These are phyloP conservation scores for Astragalus membranaceus DNA, from an alignment of 306 rosid genomes.

Conservation along the genomic window DNA sequence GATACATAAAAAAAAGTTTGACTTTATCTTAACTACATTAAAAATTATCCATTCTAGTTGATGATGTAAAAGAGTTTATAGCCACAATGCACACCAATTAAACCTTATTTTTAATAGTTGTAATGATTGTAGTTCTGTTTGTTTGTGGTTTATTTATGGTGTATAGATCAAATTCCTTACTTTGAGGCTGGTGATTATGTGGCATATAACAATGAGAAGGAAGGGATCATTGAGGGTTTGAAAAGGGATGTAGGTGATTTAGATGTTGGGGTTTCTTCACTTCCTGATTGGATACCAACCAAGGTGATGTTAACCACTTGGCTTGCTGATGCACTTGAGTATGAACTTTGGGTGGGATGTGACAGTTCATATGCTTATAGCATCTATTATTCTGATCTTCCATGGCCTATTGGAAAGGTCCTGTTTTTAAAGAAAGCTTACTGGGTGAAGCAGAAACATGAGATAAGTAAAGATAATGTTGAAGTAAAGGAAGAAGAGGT, in stretches of 20 bases:
- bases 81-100: too few species aligned
- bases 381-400: conserved; percentile 74
- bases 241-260: conserved; percentile 64
- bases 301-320: conserved; percentile 75
- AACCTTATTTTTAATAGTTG: not conserved
- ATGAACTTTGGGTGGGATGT: conserved; percentile 80
- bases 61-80: too few species aligned
- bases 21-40: too few species aligned
- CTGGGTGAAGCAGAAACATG: conserved; percentile 56
- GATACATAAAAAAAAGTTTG: too few species aligned
- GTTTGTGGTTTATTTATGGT: not conserved
- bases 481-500: conserved; percentile 72
- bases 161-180: conserved; percentile 76
- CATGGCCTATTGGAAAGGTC: conserved; percentile 81
- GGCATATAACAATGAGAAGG: conserved; percentile 74
- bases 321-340: conserved; percentile 81
- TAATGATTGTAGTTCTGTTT: not conserved
- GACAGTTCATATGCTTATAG: conserved; percentile 44
- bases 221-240: conserved; percentile 66
- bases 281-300: conserved; percentile 66
- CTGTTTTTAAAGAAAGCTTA: conserved; percentile 49
- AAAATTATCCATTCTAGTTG: too few species aligned
- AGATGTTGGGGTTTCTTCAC: conserved; percentile 49
- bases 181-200: conserved; percentile 71
- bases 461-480: conserved; percentile 52